Conservation (phyloP, 768 basidiomycete species). For the Mycena sanguinolenta region DNA sequence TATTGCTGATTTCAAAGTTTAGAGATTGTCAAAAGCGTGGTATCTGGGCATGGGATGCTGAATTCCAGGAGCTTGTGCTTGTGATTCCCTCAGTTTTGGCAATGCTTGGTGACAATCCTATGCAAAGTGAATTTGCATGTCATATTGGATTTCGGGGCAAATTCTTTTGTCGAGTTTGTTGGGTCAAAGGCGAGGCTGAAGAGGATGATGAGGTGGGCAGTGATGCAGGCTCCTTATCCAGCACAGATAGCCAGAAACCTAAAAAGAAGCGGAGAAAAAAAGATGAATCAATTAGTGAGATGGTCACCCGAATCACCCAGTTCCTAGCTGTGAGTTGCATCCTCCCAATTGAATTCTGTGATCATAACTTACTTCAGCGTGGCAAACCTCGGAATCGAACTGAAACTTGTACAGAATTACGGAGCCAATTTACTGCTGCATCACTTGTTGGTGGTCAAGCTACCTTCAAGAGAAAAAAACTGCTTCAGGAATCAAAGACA, state of each 20-base stretch:
- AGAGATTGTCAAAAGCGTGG: slow-evolving; percentile 40
- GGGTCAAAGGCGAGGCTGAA: slow-evolving; percentile 42
- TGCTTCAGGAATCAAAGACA: slow-evolving; percentile 49
- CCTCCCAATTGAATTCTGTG: not conserved
- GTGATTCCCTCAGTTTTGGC: no score
- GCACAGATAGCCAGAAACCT: not conserved
- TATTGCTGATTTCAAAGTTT: slow-evolving; percentile 10
- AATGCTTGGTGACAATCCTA: no score
- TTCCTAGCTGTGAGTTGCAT: slow-evolving; percentile 37
- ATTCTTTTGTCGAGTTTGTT: slow-evolving; percentile 55
- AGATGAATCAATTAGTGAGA: slow-evolving; percentile 26
- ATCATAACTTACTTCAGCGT: not conserved
- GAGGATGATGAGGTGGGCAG: slow-evolving; percentile 39
- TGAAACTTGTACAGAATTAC: not conserved
- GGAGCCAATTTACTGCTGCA: not conserved
- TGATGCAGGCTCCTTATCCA: not conserved
- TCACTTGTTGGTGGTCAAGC: slow-evolving; percentile 30
- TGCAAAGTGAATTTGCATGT: no score
- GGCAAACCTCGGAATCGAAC: slow-evolving; percentile 4
- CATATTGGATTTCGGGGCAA: no score
- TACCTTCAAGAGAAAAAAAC: slow-evolving; percentile 40
- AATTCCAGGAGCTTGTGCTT: not conserved
- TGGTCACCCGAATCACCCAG: slow-evolving; percentile 37
- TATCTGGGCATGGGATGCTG: slow-evolving; percentile 54
- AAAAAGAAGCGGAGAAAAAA: slow-evolving; percentile 25